These are phyloP conservation scores for Auriculariales sp. DNA, from an alignment of 768 basidiomycete genomes.

Conservation along the genomic window DNA sequence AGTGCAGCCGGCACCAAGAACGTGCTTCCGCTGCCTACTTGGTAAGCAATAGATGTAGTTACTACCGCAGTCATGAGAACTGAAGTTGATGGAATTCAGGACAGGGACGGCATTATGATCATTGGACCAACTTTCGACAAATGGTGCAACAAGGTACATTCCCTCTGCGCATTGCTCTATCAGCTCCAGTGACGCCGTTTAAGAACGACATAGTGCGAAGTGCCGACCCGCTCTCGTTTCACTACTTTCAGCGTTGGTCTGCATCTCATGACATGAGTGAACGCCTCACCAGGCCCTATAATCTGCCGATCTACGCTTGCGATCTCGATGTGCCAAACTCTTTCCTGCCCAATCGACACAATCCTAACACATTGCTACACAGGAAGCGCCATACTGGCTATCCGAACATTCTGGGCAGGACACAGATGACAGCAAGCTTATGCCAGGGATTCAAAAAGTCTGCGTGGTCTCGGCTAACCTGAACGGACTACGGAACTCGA, in stretches of 20 bases:
- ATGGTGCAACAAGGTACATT: not conserved
- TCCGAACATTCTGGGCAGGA: not conserved
- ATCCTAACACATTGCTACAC: no score
- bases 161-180: no score
- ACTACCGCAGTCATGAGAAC: not conserved
- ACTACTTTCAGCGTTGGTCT: not conserved
- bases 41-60: not conserved
- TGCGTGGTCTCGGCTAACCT: conserved; percentile 1
- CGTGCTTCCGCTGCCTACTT: not conserved
- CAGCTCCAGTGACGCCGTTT: no score
- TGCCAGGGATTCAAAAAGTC: not conserved
- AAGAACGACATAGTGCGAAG: not conserved
- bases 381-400: not conserved
- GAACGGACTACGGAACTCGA: not conserved
- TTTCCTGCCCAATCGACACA: not conserved
- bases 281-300: not conserved
- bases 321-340: not conserved
- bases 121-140: not conserved
- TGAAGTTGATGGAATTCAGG: not conserved
- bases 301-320: not conserved
- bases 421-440: not conserved
- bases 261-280: not conserved
- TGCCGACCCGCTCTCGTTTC: not conserved
- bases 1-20: not conserved
- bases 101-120: not conserved